Base-by-base conservation (phyloP, 257 asterid species). In the Galeopsis tetrahit region DNA sequence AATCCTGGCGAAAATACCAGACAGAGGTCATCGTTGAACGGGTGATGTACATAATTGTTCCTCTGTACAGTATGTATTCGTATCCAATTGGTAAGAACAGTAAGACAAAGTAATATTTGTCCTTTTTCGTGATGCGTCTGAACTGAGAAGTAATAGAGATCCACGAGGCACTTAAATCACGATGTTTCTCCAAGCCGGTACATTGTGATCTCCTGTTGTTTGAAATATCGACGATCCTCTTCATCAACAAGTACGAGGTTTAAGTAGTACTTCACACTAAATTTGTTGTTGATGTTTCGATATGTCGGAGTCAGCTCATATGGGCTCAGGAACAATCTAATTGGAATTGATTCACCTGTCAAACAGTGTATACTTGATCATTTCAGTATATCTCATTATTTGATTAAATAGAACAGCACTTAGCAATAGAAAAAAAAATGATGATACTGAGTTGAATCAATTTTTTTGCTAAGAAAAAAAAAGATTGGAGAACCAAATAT, bases 191-290 rank as follows among this genome's bases (percentile, higher is more conserved):
- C 96, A 36, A 90, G 86, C 44, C 98, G 98, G 80, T 80, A 91
- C 68, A 92, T 82, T 0, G 97, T 88, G 80, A 95, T 81, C 79
- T 95, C 98, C 83, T 95, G 98, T 82, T 95, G 97, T 81, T 95
- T 95, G 80, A 95, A 95, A 69, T 95, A 95, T 66, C 98, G 92
- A 42, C 99, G 88, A 71, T 95, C 99, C 83, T 92, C 99, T 78
- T 95, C 98, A 70, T 95, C 98, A 70, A 95, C 96, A 40, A 95
- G 98, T 38, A 95, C 98, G n/a, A 95, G 97, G 86, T 95, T 95
- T 77, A 95, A 74, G 82, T 83, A 95, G 83, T 92, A 92, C 77
- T 95, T 95, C 81, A 92, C 96, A 7, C 96, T 90, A 49, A 95
- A 95, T 87, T 95, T 95, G 84, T 95, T 95, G 92, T 95, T 95